Percentiles rank a stretch among this genome's conserved stretches.
These are phyloP conservation scores for Leccinellum luteum DNA, from an alignment of 768 basidiomycete genomes.

Conservation along the genomic window DNA sequence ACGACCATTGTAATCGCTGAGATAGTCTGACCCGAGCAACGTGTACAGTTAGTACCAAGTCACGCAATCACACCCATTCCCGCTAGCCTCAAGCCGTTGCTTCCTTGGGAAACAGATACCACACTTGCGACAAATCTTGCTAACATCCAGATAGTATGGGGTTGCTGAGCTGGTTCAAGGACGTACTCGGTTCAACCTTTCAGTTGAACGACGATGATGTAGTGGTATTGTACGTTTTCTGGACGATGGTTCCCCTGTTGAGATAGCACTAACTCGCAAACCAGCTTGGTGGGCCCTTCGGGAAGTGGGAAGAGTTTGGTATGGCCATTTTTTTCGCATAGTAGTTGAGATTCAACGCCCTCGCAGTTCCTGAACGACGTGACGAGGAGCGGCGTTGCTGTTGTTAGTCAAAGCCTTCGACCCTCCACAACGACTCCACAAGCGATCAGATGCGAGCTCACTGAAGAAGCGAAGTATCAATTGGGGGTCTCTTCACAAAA, in stretches of 20 bases:
- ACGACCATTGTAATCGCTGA: background rate
- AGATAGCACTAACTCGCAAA: background rate
- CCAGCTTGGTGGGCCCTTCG: conserved; percentile 19
- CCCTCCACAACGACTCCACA: background rate
- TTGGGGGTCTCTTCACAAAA: background rate
- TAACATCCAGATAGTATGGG: background rate
- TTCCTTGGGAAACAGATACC: background rate
- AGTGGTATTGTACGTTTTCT: conserved; percentile 2
- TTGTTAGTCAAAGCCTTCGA: background rate
- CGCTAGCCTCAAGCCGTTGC: too few relatives aligned
- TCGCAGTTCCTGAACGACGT: conserved; percentile 10
- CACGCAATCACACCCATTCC: too few relatives aligned
- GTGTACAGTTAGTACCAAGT: background rate
- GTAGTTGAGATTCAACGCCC: background rate
- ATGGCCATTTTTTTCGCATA: background rate
- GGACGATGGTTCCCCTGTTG: background rate
- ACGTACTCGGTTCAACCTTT: background rate
- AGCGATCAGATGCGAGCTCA: conserved; percentile 16
- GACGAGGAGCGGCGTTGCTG: background rate
- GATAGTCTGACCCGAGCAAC: background rate
- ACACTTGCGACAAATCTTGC: background rate
- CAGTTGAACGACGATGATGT: background rate
- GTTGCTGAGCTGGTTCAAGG: background rate
- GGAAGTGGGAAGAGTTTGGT: conserved; percentile 21
- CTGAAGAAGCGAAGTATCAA: background rate